Base-by-base conservation (phyloP, 2,329 filamentous ascomycete species). In the Clarireedia monteithiana region DNA sequence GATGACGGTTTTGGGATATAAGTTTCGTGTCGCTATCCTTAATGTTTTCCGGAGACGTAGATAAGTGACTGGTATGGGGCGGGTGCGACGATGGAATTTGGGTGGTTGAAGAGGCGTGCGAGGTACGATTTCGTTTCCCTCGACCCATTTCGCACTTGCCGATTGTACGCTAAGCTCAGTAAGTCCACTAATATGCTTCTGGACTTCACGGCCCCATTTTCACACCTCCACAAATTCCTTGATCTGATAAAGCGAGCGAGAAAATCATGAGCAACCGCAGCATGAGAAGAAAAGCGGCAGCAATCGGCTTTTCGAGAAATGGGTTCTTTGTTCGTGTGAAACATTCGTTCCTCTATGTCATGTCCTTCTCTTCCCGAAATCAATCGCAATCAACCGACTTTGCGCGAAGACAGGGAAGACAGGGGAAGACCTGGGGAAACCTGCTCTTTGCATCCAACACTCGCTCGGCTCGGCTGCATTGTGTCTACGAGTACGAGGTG, bases 91-190 rank as follows among this genome's bases (percentile, higher is more conserved):
- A 30, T 39, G 26, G 10, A 26, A 17, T 26, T 39, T 7, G 7
- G 27, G 7, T 39, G 38, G 23, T 14, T 44, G 38, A 42, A 50
- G 20, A 20, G 20, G 20, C 20, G 20, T 20, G 20, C 20, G 24
- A 48, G 52, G 46, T 55, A 42, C 24, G 44, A 48, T 50, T 55
- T 55, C 53, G 40, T 50, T 55, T 55, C 53, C 53, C 38, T 55
- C 53, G 53, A 55, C 50, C 26, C 38, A 55, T 55, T 55, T 50
- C 36, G 17, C 50, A 42, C 34, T 49, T 50, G 27, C 53, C 53
- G 47, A 50, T 36, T 4, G 15, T 5, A 27, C 36, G 39, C 36
- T 49, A 54, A 17, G 24, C 44, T 47, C 27, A 47, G 15, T 7
- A 24, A 26, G 6, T 5, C 44, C 44, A 26, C 44, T 47, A 47